phyloP scores from a whole-genome alignment of 2,329 filamentous ascomycete genomes.

The Pseudovirgaria hyperparasitica region DNA sequence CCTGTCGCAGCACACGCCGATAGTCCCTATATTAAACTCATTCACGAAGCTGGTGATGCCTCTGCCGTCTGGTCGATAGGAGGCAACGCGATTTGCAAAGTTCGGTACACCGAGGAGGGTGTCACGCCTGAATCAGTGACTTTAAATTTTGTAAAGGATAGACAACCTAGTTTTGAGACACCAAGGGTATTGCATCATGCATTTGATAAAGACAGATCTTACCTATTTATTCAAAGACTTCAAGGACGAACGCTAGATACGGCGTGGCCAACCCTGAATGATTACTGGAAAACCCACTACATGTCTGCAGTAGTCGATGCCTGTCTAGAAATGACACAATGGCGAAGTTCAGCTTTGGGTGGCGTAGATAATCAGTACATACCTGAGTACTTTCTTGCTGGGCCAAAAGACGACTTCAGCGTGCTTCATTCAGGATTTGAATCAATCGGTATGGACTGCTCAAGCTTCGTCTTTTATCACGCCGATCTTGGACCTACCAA shows the following conservation, averaged over 20 bases:
- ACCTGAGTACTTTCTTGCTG: slow-evolving; percentile 4
- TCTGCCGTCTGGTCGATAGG: slow-evolving; percentile 12
- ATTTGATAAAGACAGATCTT: slow-evolving; percentile 12
- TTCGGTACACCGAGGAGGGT: slow-evolving; percentile 7
- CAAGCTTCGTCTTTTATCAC: slow-evolving; percentile 16
- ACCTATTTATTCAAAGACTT: slow-evolving; percentile 12
- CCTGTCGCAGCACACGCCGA: slow-evolving; percentile 2
- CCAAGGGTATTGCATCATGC: slow-evolving; percentile 8
- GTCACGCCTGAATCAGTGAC: slow-evolving; percentile 6
- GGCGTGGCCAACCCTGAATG: slow-evolving; percentile 14
- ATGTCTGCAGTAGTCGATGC: slow-evolving; percentile 8
- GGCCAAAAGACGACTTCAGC: slow-evolving; percentile 3
- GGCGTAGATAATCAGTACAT: slow-evolving; percentile 4
- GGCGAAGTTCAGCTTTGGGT: slow-evolving; percentile 3
- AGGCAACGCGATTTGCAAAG: slow-evolving; percentile 11
- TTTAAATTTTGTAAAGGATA: slow-evolving; percentile 5
- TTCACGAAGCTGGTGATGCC: slow-evolving; percentile 11
- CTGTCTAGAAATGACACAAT: slow-evolving; percentile 6
- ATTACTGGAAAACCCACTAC: slow-evolving; percentile 11
- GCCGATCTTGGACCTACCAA: slow-evolving; percentile 19
- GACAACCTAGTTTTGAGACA: slow-evolving; percentile 6
- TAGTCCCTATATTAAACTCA: slow-evolving; percentile 7
- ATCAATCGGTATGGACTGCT: slow-evolving; percentile 16
- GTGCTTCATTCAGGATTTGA: slow-evolving; percentile 2
- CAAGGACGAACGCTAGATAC: slow-evolving; percentile 13